Evolutionary conservation across 2,329 filamentous ascomycete species (phyloP), one percentile per base, ranked within the genome.

Genomic region (Fusarium sp.): DNA sequence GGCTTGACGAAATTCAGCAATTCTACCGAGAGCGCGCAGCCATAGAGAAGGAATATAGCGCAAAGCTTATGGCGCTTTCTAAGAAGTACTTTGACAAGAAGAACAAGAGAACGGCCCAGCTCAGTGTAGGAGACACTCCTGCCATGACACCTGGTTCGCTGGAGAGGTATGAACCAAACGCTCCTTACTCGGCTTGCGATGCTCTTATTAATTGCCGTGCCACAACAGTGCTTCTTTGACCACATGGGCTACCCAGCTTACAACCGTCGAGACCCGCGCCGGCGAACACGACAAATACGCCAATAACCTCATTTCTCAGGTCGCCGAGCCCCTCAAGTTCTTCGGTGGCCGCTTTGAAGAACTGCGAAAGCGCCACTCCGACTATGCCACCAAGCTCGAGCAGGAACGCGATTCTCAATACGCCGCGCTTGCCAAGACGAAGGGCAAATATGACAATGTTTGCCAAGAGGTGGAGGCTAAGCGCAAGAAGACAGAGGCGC

Each of bases 41-140:
- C 37, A 97, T 99, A 79, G 96, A 99, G 83, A 98, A 97, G 82
- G 97, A 99, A 79, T 98, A 99, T 80, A 92, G 93, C 75, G 87
- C 91, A 69, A 98, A 95, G 81, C 89, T 99, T 70, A 92, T 89
- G 73, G 90, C 89, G 4, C 84, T 99, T 52, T 96, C 95, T 58
- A 97, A 96, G 84, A 98, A 96, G 80, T 98, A 98, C 84, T 96
- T 93, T 77, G 97, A 99, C 77, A 97, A 97, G 85, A 99, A 98
- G 85, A 90, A 93, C 48, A 94, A 91, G 81, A 98, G 96, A 83
- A 91, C 91, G 44, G 91, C 93, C 73, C 91, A 86, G 75, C 81
- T 99, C 74, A 98, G 94, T 78, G 96, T 98, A 55, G 96, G 96
- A 76, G 96, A 99, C 76, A 96, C 90, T 25, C 96, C 96, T 39